Conservation (phyloP, 2,329 filamentous ascomycete species). For the Penicillium sp. region DNA sequence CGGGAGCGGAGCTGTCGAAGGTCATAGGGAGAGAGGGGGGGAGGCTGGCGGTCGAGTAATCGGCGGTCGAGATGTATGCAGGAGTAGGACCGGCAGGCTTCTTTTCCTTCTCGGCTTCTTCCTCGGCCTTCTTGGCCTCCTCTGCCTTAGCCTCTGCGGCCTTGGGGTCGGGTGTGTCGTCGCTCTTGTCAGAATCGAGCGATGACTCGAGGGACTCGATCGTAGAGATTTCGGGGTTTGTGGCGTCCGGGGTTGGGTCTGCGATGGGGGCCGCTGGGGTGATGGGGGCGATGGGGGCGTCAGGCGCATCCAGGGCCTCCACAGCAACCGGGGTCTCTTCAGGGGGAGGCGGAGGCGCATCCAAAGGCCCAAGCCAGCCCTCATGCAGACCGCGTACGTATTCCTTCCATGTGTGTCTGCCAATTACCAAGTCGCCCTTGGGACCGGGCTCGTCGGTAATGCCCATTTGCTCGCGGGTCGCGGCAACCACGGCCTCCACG, state of each 20-base stretch:
- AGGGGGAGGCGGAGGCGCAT: conserved; percentile 42
- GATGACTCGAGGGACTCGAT: conserved; percentile 10
- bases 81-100: conserved; percentile 62
- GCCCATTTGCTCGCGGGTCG: conserved; percentile 65
- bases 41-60: conserved; percentile 69
- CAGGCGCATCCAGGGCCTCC: conserved; percentile 1
- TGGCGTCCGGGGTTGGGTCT: conserved; percentile 24
- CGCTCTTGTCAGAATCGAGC: conserved; percentile 15
- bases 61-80: conserved; percentile 71
- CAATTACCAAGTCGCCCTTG: conserved; percentile 83
- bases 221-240: conserved; percentile 11
- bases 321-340: conserved; percentile 12
- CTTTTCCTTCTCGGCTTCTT: conserved; percentile 49
- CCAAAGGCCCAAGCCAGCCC: conserved; percentile 88
- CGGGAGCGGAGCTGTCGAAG: conserved; percentile 70
- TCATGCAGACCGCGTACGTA: conserved; percentile 92
- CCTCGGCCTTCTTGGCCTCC: conserved; percentile 31
- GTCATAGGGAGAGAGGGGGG: conserved; percentile 68
- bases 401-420: conserved; percentile 95
- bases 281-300: conserved; percentile 24
- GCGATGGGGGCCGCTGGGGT: conserved; percentile 28
- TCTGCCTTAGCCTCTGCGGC: conserved; percentile 55
- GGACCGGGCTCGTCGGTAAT: conserved; percentile 72
- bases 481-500: conserved; percentile 63
- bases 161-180: conserved; percentile 49